Conservation (phyloP, 352 stramenopile genomes). For the Phytophthora pisi region DNA sequence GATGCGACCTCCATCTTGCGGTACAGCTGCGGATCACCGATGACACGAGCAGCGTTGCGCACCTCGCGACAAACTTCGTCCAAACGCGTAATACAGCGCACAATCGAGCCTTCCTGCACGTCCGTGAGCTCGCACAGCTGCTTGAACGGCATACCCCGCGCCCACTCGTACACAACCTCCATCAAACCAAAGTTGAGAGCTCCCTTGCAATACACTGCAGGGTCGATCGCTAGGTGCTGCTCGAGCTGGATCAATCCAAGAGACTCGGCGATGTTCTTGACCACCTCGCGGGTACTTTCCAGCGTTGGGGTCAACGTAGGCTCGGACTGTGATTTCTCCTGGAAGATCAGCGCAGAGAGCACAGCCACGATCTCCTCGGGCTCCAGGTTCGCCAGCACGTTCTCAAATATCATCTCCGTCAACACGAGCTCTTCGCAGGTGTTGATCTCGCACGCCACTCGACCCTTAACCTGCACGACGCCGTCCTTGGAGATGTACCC, state of each 20-base stretch:
- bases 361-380: slow-evolving; percentile 97
- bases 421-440: slow-evolving; percentile 98
- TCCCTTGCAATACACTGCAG: slow-evolving; percentile 90
- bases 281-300: slow-evolving; percentile 82
- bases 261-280: slow-evolving; percentile 87
- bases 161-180: slow-evolving; percentile 98
- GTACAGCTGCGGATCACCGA: slow-evolving; percentile 96
- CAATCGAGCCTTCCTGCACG: slow-evolving; percentile 98
- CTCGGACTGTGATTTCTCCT: slow-evolving; percentile 92
- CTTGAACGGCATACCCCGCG: slow-evolving; percentile 96
- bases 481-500: slow-evolving; percentile 93
- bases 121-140: slow-evolving; percentile 95
- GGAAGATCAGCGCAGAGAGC: slow-evolving; percentile 96
- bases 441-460: slow-evolving; percentile 98
- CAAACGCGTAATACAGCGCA: slow-evolving; percentile 96
- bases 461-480: slow-evolving; percentile 95
- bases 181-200: slow-evolving; percentile 96
- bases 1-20: slow-evolving; percentile 98
- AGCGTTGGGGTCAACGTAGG: slow-evolving; percentile 75
- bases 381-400: slow-evolving; percentile 96
- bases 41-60: slow-evolving; percentile 93
- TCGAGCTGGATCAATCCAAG: slow-evolving; percentile 85
- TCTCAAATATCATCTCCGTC: slow-evolving; percentile 99
- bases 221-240: slow-evolving; percentile 89
- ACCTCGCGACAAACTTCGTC: slow-evolving; percentile 98